phyloP scores from a whole-genome alignment of 345 rosid species.

The Populus euphratica region DNA sequence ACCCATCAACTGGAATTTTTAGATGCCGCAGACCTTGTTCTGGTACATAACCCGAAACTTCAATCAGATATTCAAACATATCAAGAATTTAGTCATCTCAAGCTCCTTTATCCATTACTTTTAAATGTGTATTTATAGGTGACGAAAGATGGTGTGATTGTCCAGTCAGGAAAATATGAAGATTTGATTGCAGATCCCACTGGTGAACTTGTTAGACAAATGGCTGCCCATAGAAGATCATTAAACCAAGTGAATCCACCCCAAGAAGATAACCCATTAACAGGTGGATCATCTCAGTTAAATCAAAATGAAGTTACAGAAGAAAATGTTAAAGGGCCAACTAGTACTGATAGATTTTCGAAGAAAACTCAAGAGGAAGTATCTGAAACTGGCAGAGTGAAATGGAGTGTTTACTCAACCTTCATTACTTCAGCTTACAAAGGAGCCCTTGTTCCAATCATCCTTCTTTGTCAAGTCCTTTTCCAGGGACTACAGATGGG shows the following conservation, averaged over 20 bases:
- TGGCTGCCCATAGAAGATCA: not conserved
- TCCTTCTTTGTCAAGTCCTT: slow-evolving; percentile 48
- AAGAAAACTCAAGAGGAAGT: slow-evolving; percentile 39
- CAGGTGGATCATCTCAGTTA: not conserved
- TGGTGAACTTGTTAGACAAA: not conserved
- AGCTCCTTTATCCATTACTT: slow-evolving; percentile 5
- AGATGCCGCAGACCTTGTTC: slow-evolving; percentile 43
- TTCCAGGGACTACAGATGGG: slow-evolving; percentile 68
- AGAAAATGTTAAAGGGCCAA: not conserved
- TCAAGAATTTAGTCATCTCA: not conserved
- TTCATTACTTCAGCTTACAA: slow-evolving; percentile 47
- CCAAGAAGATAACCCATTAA: not conserved
- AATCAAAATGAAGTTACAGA: not conserved
- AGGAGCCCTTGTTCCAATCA: slow-evolving; percentile 48
- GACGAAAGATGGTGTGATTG: not conserved
- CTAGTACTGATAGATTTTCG: slow-evolving; percentile 15
- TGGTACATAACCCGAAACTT: slow-evolving; percentile 3
- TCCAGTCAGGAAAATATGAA: not conserved
- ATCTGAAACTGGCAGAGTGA: slow-evolving; percentile 51
- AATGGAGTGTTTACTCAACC: slow-evolving; percentile 59
- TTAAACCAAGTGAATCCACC: not conserved
- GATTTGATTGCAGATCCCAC: not conserved
- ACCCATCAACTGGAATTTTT: slow-evolving; percentile 64
- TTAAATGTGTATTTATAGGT: not conserved
- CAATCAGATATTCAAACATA: not conserved